Base-by-base conservation (phyloP, 306 rosid species). In the Ziziphus jujuba region DNA sequence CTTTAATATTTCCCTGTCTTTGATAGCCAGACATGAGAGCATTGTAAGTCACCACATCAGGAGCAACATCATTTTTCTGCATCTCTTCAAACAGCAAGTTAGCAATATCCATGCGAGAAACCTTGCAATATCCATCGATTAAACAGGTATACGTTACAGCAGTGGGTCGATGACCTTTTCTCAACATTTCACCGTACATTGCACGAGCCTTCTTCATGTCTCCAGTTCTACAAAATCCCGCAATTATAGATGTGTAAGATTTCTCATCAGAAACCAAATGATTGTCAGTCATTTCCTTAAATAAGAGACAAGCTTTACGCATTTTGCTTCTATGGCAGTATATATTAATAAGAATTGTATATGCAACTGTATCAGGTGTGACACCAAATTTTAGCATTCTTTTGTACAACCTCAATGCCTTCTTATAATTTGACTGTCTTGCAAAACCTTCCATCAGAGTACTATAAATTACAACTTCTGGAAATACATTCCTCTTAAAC, bases 401-500 rank as follows among this genome's bases (percentile, higher is more conserved):
- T 43, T 67, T 67, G 75, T 62, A 80, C 75, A 87, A 70, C 72
- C 36, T 62, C 71, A 71, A 69, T 19, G 90, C 86, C 66, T 47
- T 74, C 69, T 72, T 59, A 20, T 67, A 20, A 57, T 82, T 60
- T 44, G 49, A 69, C 66, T 80, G 76, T 73, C 84, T 82, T 67
- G 81, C 80, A 80, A 82, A 87, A 55, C 82, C 82, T 45, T 83
- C 69, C 45, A 87, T 85, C 54, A 87, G 82, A 28, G 80, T 82
- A 61, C 72, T 71, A 69, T 75, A 87, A 72, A 73, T 80, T 62
- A 81, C 77, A 76, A 56, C 87, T 72, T 63, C 80, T 0, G 88
- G 90, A 77, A 69, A 66, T 56, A 81, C 69, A 74, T 82, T 85
- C 72, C 66, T 72, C 85, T 87, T 87, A 10, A 87, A 74, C 95